Evolutionary conservation across 257 asterid genomes (phyloP), one percentile per base, ranked within the genome.

Genomic region (Nicotiana undulata): DNA sequence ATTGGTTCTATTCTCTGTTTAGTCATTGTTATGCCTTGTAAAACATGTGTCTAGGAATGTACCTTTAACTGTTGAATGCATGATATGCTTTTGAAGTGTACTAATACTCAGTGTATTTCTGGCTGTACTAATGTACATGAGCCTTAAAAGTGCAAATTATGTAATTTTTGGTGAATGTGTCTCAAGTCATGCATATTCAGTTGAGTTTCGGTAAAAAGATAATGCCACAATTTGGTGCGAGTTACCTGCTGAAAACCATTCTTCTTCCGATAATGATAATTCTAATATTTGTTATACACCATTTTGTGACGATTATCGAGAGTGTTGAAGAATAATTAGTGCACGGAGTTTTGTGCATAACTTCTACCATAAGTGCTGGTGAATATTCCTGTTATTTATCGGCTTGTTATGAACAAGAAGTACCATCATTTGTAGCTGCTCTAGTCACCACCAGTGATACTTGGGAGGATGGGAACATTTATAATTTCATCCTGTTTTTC

Each of bases 321-420:
- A 44, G 46, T 70, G 34, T 70, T 70, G 59, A 22, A 44, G 59
- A 70, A 70, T 70, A 40, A 70, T 70, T 70, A 44, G 77, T 70
- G 12, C 3, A 13, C 40, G 56, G 4, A 37, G 76, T 37, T 68
- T 68, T 40, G 34, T 20, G 77, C 22, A 44, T 44, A 70, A 29
- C 77, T 70, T 44, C 58, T 70, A 70, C 37, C 2, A 44, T 40
- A 44, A 70, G 77, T 20, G 20, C 34, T 22, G 58, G 34, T 70
- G 56, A 40, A 40, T n/a, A n/a, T 52, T 20, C 77, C 12, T 20
- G 46, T 58, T 44, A 32, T 44, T 16, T 70, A 44, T 8, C 11
- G 34, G 34, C 34, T 70, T 44, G 22, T 20, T 44, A 70, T 7
- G 22, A 20, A 40, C 34, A 44, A 70, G 77, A 70, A 70, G 12